Base-by-base conservation (phyloP, 2,329 filamentous ascomycete genomes). In the Akanthomyces muscarius region DNA sequence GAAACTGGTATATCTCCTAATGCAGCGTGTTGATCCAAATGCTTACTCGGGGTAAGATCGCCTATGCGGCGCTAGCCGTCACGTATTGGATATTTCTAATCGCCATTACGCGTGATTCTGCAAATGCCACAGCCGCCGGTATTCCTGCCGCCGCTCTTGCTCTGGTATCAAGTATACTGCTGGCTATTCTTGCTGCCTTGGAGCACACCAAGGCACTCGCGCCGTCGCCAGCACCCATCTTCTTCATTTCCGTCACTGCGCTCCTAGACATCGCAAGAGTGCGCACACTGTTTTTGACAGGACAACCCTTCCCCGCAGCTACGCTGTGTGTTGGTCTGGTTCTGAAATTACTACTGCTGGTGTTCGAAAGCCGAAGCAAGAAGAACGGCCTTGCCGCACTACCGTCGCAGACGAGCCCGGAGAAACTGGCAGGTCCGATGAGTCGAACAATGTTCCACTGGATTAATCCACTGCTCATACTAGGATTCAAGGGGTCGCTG, bases 391-490 rank as follows among this genome's bases (percentile, higher is more conserved):
- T 56, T 1, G 16, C 21, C 6, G 28, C 30, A 41, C 41, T 16
- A 18, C 7, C n/a, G 16, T 6, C 44, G 10, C 42, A 36, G 28
- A 18, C 30, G 4, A 25, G 44, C 13, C 42, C 55, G 11, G 55
- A 58, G 42, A 47, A 58, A 25, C 55, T 58, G 18, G 55, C 55
- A 13, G 33, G 30, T 6, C 55, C 44, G 0, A 48, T 58, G 7
- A 58, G 55, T n/a, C 30, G 30, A 38, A 58, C 55, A 6, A 38
- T 58, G 13, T 58, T 58, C 13, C n/a, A 47, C 44, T 58, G 55
- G 55, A 13, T 48, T n/a, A 58, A 58, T n/a, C 55, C 44, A 3
- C 44, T 58, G 18, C 55, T 58, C 13, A 6, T 58, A 3, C 14
- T 25, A 4, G 55, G 44, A 7, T 58, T 58, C 14, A 48, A 25